These are phyloP conservation scores for Oleoguttula mirabilis DNA, from an alignment of 495 filamentous ascomycete genomes.

Conservation along the genomic window DNA sequence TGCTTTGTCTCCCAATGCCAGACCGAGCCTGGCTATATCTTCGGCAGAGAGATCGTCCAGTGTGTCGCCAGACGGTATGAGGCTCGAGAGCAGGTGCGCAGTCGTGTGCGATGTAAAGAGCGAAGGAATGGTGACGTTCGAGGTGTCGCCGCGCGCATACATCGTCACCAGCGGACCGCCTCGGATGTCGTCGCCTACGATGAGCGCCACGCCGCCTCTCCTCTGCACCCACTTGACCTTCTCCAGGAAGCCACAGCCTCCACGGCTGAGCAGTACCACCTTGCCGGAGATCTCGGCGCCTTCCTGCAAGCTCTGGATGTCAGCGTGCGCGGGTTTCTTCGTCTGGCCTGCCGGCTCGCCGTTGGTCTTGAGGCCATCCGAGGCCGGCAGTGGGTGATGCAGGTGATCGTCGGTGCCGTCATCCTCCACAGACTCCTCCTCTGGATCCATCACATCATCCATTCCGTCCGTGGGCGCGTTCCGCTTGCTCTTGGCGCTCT, in stretches of 20 bases:
- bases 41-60: slow-evolving; percentile 41
- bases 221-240: slow-evolving; percentile 96
- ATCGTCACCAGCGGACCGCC: slow-evolving; percentile 83
- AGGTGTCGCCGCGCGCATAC: slow-evolving; percentile 91
- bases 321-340: slow-evolving; percentile 54
- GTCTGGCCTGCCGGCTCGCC: slow-evolving; percentile 23
- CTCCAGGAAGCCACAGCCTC: slow-evolving; percentile 91
- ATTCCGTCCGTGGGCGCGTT: slow-evolving; percentile 5
- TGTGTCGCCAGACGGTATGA: slow-evolving; percentile 60
- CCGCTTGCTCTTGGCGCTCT: slow-evolving; percentile 7
- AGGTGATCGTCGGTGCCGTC: slow-evolving; percentile 92
- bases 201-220: slow-evolving; percentile 73
- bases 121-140: slow-evolving; percentile 85
- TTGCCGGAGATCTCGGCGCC: slow-evolving; percentile 89
- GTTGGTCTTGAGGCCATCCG: slow-evolving; percentile 33
- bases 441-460: slow-evolving; percentile 5
- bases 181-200: slow-evolving; percentile 85
- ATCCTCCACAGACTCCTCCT: slow-evolving; percentile 25
- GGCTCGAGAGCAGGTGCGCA: slow-evolving; percentile 80
- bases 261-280: slow-evolving; percentile 76
- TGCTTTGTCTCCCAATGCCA: slow-evolving; percentile 16
- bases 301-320: slow-evolving; percentile 92
- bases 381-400: slow-evolving; percentile 51
- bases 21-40: slow-evolving; percentile 33
- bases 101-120: slow-evolving; percentile 93